phyloP scores from a whole-genome alignment of 257 asterid species.

The Przewalskia tangutica region DNA sequence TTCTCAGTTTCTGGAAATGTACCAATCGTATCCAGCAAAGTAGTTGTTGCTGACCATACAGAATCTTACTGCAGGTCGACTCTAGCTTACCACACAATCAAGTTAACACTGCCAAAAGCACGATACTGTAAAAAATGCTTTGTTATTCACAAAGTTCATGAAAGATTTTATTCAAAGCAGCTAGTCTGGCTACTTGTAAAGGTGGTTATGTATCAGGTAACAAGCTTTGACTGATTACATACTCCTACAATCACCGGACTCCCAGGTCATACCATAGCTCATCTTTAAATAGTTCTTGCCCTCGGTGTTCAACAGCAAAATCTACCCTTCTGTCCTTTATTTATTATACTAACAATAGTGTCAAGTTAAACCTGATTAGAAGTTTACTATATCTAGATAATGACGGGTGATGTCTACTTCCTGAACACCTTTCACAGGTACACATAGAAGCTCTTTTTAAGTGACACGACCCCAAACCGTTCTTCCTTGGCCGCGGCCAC shows the following conservation, averaged over 20 bases:
- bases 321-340: not conserved
- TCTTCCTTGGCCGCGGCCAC: constrained; percentile 7
- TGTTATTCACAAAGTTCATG: not conserved
- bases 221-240: not conserved
- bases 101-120: not conserved
- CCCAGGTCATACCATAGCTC: not conserved
- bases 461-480: constrained; percentile 12
- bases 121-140: not conserved
- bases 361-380: not conserved
- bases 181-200: not conserved
- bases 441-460: not conserved
- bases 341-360: not conserved
- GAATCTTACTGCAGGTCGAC: not conserved
- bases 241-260: not conserved
- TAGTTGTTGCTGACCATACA: not conserved
- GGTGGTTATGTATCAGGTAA: not conserved
- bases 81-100: not conserved
- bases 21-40: not conserved
- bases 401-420: not conserved
- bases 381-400: not conserved
- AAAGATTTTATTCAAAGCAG: not conserved
- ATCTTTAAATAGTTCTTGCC: not conserved
- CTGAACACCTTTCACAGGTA: not conserved
- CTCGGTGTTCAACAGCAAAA: not conserved
- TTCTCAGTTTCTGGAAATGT: not conserved